Evolutionary conservation across 2,329 filamentous ascomycete genomes (phyloP).

Genomic region (Fusarium buxicola): DNA sequence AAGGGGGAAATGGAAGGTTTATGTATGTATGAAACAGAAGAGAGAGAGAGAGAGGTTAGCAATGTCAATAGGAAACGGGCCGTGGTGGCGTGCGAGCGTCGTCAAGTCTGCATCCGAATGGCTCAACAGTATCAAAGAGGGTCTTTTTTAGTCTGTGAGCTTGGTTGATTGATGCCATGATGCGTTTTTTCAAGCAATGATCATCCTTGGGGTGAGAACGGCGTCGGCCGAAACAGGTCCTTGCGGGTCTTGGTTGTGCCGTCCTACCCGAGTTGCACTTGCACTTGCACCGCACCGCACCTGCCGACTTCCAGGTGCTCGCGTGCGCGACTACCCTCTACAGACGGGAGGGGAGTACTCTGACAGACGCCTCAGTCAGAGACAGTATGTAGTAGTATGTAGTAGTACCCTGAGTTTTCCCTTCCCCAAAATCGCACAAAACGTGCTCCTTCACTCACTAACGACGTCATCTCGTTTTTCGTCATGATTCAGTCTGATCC

Average conservation of each 20-base stretch:
- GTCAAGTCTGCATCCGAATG: conserved; percentile 6
- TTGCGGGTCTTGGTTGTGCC: conserved; percentile 39
- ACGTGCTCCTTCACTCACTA: conserved; percentile 19
- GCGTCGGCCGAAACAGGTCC: conserved; percentile 35
- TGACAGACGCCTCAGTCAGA: too few relatives aligned
- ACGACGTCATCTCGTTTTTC: conserved; percentile 19
- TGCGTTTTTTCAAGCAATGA: conserved; percentile 31
- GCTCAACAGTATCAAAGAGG: conserved; percentile 13
- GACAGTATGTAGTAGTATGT: too few relatives aligned
- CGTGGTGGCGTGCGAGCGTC: conserved; percentile 17
- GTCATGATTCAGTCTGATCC: conserved; percentile 1
- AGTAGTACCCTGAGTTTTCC: too few relatives aligned
- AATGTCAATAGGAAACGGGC: conserved; percentile 21
- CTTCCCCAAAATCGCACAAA: too few relatives aligned
- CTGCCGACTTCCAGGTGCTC: conserved; percentile 6
- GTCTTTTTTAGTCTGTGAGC: conserved; percentile 1
- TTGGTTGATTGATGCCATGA: conserved; percentile 18
- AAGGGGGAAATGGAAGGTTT: conserved; percentile 11
- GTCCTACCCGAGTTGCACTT: conserved; percentile 37
- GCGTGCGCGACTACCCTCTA: conserved; percentile 28
- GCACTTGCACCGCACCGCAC: too few relatives aligned
- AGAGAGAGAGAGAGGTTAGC: neutral
- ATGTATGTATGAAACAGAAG: conserved; percentile 8
- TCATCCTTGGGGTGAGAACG: conserved; percentile 24
- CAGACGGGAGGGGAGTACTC: too few relatives aligned